Conservation (phyloP, 2,329 filamentous ascomycete genomes). For the Diaporthe australafricana region DNA sequence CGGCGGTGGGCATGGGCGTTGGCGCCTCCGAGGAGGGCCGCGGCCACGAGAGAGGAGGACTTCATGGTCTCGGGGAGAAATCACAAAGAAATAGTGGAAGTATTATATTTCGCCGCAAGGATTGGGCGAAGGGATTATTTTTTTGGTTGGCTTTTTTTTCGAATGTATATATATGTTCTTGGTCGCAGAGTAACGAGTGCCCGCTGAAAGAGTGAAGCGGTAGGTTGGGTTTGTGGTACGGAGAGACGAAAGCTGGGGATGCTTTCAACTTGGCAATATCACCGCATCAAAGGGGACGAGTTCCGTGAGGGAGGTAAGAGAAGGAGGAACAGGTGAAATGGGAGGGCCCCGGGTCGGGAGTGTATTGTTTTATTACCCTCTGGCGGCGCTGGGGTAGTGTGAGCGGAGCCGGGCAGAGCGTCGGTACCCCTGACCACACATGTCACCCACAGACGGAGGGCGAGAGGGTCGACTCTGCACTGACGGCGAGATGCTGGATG, state of each 20-base stretch:
- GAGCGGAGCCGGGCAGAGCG: conserved; percentile 30
- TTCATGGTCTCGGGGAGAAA: conserved; percentile 73
- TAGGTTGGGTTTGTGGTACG: conserved; percentile 58
- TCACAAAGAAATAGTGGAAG: conserved; percentile 20
- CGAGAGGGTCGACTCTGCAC: conserved; percentile 13
- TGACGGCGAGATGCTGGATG: conserved; percentile 31
- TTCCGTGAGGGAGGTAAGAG: conserved; percentile 54
- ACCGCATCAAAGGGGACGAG: conserved; percentile 57
- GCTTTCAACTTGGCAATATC: conserved; percentile 63
- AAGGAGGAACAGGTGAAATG: conserved; percentile 48
- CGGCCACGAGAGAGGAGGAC: conserved; percentile 75
- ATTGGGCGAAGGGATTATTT: conserved; percentile 37
- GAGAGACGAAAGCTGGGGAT: conserved; percentile 61
- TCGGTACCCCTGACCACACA: conserved; percentile 27
- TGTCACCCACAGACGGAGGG: conserved; percentile 20
- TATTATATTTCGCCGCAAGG: too few relatives aligned
- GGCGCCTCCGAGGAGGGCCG: conserved; percentile 67
- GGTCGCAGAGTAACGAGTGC: conserved; percentile 68
- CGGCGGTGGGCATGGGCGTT: conserved; percentile 72
- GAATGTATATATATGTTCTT: conserved; percentile 44
- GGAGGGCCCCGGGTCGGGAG: conserved; percentile 44
- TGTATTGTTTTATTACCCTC: conserved; percentile 56
- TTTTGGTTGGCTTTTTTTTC: conserved; percentile 46
- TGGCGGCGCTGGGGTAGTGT: conserved; percentile 34
- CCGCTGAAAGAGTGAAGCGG: conserved; percentile 93